phyloP scores from a whole-genome alignment of 352 stramenopile genomes.

The Pythium chondricola region DNA sequence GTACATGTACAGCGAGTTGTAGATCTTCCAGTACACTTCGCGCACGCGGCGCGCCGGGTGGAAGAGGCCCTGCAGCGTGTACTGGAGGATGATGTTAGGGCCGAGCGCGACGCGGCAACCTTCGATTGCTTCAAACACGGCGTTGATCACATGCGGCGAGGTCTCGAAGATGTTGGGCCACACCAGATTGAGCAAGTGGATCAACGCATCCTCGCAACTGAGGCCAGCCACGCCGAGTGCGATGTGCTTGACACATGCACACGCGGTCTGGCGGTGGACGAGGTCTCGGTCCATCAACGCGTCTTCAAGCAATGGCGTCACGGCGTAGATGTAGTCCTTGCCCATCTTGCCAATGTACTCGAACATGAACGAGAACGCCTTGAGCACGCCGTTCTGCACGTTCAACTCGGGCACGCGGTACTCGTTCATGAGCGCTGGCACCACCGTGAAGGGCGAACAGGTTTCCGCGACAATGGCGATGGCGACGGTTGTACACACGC shows the following conservation, averaged over 20 bases:
- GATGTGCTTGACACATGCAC: constrained; percentile 97
- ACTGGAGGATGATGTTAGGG: constrained; percentile 95
- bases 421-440: constrained; percentile 99
- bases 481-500: constrained; percentile 98
- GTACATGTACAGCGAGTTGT: constrained; percentile 99
- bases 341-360: constrained; percentile 99
- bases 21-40: constrained; percentile 99
- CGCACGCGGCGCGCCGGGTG: constrained; percentile 97
- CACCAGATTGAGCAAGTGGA: constrained; percentile 99
- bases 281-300: constrained; percentile 98
- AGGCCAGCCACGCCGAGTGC: constrained; percentile 94
- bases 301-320: constrained; percentile 97
- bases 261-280: constrained; percentile 98
- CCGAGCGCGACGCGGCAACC: constrained; percentile 95
- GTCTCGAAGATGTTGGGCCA: constrained; percentile 99
- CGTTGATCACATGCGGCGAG: constrained; percentile 98
- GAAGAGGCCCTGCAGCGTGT: constrained; percentile 97
- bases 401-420: constrained; percentile 99
- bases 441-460: constrained; percentile 98
- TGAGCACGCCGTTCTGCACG: constrained; percentile 99
- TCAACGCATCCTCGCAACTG: constrained; percentile 96
- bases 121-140: constrained; percentile 98
- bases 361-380: constrained; percentile 99
- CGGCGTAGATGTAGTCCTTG: constrained; percentile 99
- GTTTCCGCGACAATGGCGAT: constrained; percentile 99